Base-by-base conservation (phyloP, 371 early-diverging fungal genomes). In the Mucor irregularis region DNA sequence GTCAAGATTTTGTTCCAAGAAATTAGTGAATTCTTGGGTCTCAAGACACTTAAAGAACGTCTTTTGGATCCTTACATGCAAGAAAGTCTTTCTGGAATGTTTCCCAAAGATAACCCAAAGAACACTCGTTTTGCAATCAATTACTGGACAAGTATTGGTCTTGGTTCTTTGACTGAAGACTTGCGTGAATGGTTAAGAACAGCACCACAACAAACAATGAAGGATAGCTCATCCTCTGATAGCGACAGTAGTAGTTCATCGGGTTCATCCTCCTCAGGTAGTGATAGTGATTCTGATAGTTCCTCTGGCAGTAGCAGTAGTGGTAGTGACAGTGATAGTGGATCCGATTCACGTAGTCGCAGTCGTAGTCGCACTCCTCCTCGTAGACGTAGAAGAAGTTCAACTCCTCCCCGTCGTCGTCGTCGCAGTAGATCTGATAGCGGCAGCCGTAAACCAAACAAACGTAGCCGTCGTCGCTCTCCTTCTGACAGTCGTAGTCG, bases 121-220 rank as follows among this genome's bases (percentile, higher is more conserved):
- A 82, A 93, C 59, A 92, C 91, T 2, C 90, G 97, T 24, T 98
- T 97, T 68, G 95, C 97, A 30, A 96, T 98, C 85, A 98, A 98
- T 62, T 98, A 93, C 68, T 98, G 92, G 72, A 97, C 97, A 0
- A 88, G 89, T 63, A 97, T 98, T 67, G 93, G 92, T 16, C 72
- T 98, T 30, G 97, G 98, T 59, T 90, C 85, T 0, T 61, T 98
- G 47, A 98, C 98, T 1, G 96, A 95, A 33, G 95, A 95, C 14
- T 74, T 98, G 56, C 88, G 98, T 62, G 94, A 93, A 57, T 84
- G 86, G 74, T 73, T 91, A 29, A 84, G 83, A 64, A 83, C 74
- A 26, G 85, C 83, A 2, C 85, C 83, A 28, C 80, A 78, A 56
- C 66, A 73, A 24, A 72, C 78, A 31, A 80, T 83, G 77, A 71